Evolutionary conservation across 805 yeast genomes (phyloP).

Genomic region (Danielia oregonensis): DNA sequence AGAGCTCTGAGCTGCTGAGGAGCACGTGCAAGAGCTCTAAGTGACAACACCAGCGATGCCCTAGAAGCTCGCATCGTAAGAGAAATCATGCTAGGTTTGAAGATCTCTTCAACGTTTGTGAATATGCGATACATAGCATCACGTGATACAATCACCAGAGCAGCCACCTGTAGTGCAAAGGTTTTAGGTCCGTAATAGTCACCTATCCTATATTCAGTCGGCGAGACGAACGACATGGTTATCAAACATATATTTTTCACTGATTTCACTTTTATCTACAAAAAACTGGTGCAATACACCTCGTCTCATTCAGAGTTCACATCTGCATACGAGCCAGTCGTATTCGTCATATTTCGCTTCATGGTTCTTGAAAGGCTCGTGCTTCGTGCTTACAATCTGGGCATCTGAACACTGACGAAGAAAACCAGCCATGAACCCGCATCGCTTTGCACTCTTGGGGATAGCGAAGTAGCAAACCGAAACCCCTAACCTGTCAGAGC

Average conservation of each 20-base stretch:
- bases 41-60: too few relatives aligned
- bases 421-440: slow-evolving; percentile 3
- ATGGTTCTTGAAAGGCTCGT: not conserved
- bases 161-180: too few relatives aligned
- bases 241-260: too few relatives aligned
- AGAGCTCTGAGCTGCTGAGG: too few relatives aligned
- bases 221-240: too few relatives aligned
- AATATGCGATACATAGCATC: not conserved
- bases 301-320: not conserved
- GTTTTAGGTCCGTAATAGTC: too few relatives aligned
- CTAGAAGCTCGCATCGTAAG: too few relatives aligned
- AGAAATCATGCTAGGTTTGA: too few relatives aligned
- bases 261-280: not conserved
- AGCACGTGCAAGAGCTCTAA: too few relatives aligned
- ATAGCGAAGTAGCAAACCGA: slow-evolving; percentile 4
- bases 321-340: slow-evolving; percentile 7
- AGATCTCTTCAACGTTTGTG: not conserved
- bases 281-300: too few relatives aligned
- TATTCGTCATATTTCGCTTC: slow-evolving; percentile 5
- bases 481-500: slow-evolving; percentile 6
- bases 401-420: slow-evolving; percentile 7
- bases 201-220: too few relatives aligned
- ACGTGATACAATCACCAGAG: too few relatives aligned
- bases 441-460: slow-evolving; percentile 4
- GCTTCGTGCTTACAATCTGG: not conserved